phyloP scores from a whole-genome alignment of 2,329 filamentous ascomycete species.

The Colletotrichum falcatum region DNA sequence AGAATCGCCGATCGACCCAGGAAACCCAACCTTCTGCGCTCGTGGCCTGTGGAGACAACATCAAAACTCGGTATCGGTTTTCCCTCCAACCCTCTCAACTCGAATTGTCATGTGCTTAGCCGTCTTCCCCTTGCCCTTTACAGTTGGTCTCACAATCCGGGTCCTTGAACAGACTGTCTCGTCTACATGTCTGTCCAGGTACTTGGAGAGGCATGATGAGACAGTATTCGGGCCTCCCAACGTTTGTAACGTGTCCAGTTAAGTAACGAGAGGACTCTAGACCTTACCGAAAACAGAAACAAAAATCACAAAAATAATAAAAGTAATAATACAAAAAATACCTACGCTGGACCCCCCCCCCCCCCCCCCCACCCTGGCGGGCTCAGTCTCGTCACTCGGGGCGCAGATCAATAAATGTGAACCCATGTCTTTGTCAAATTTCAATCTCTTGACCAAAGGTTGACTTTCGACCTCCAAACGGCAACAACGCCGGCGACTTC shows the following conservation, averaged over 20 bases:
- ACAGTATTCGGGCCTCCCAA: slow-evolving; percentile 14
- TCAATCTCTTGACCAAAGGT: slow-evolving; percentile 6
- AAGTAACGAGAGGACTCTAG: not conserved
- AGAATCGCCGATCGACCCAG: not conserved
- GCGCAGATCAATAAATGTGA: slow-evolving; percentile 33
- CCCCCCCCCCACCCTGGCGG: too few relatives aligned
- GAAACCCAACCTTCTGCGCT: not conserved
- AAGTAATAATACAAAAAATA: not conserved
- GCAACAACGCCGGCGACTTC: slow-evolving; percentile 22
- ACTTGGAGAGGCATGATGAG: not conserved
- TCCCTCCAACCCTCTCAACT: not conserved
- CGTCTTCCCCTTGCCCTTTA: not conserved
- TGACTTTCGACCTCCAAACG: not conserved
- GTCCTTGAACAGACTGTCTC: not conserved
- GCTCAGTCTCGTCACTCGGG: slow-evolving; percentile 7
- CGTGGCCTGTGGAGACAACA: not conserved
- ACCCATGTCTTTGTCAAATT: slow-evolving; percentile 18
- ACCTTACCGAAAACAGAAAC: too few relatives aligned
- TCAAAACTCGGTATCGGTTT: not conserved
- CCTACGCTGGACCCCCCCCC: not conserved
- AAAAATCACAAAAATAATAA: too few relatives aligned
- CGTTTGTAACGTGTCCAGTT: slow-evolving; percentile 23
- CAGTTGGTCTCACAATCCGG: not conserved
- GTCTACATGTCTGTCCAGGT: not conserved
- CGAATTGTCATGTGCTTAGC: not conserved